A percentile compares a stretch with the other conserved stretches of the same genome.
Conservation (phyloP, 208 protist species). For the Crithidia thermophila region DNA sequence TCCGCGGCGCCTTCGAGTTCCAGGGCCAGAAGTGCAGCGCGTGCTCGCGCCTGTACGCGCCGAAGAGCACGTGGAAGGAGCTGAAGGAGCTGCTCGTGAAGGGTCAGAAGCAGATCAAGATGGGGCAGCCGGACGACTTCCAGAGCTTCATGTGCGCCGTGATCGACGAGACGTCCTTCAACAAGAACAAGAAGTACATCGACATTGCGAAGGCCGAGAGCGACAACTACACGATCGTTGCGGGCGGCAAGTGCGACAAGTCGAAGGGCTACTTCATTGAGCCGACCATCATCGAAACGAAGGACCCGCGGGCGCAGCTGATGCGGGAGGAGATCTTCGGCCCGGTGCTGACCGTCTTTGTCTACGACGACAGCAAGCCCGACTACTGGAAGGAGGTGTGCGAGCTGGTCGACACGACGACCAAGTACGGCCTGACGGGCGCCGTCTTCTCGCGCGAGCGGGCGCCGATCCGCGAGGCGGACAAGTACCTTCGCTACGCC, state of each 20-base stretch:
- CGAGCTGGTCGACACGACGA: conserved; percentile 84
- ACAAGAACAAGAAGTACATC: conserved; percentile 95
- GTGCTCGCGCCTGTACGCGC: conserved; percentile 92
- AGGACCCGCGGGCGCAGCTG: conserved; percentile 82
- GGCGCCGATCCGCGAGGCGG: conserved; percentile 60
- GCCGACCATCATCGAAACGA: conserved; percentile 95
- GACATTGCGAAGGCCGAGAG: conserved; percentile 89
- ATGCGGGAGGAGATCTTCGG: conserved; percentile 98
- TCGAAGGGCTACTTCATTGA: conserved; percentile 94
- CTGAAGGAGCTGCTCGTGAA: conserved; percentile 86
- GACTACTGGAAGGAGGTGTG: conserved; percentile 86
- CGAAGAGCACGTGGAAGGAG: conserved; percentile 88
- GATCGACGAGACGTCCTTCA: conserved; percentile 95
- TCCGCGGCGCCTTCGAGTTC: conserved; percentile 97
- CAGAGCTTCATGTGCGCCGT: conserved; percentile 95
- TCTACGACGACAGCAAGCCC: conserved; percentile 93
- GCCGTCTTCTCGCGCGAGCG: conserved; percentile 93
- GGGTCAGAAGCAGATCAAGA: conserved; percentile 91
- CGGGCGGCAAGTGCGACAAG: conserved; percentile 78
- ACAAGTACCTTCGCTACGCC: conserved; percentile 76
- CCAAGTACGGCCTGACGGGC: conserved; percentile 95
- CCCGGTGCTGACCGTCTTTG: conserved; percentile 96
- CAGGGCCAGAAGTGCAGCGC: conserved; percentile 98
- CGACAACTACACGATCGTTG: conserved; percentile 70
- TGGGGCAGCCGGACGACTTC: conserved; percentile 94